A percentile compares a stretch with the other conserved stretches of the same genome.
These are phyloP conservation scores for Aspergillus wentii DNA, from an alignment of 495 filamentous ascomycete genomes.

Conservation along the genomic window DNA sequence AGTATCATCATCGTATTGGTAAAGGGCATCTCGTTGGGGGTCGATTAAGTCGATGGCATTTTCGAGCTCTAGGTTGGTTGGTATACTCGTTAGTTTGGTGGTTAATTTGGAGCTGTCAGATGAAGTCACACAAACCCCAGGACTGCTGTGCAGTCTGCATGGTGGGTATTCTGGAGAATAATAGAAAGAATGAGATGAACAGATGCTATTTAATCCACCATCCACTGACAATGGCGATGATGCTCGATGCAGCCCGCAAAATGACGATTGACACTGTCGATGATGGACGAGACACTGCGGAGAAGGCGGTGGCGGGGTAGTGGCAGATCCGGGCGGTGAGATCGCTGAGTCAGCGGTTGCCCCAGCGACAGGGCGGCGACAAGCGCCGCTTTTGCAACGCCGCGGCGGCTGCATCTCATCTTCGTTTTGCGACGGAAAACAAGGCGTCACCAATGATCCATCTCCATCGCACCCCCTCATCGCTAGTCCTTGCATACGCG, in stretches of 20 bases:
- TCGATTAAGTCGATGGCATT: constrained; percentile 82
- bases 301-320: constrained; percentile 18
- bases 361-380: too few relatives aligned
- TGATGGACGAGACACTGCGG: constrained; percentile 9
- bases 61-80: constrained; percentile 66
- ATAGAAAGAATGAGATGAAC: constrained; percentile 4
- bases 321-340: constrained; percentile 26
- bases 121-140: constrained; percentile 56
- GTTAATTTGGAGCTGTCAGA: too few relatives aligned
- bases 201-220: too few relatives aligned
- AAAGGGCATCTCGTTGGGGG: constrained; percentile 82
- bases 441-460: constrained; percentile 4
- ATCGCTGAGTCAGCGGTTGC: constrained; percentile 34
- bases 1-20: constrained; percentile 64
- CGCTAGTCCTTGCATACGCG: constrained; percentile 21
- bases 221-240: too few relatives aligned
- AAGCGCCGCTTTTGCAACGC: too few relatives aligned
- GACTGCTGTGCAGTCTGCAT: constrained; percentile 53
- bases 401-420: constrained; percentile 4
- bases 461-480: constrained; percentile 2
- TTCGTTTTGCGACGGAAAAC: too few relatives aligned
- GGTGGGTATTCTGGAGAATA: constrained; percentile 1
- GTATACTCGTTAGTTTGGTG: constrained; percentile 5
- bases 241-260: too few relatives aligned
- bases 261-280: constrained; percentile 3